phyloP scores from a whole-genome alignment of 192 early-diverging fungal genomes.

The Coemansia sp. region DNA sequence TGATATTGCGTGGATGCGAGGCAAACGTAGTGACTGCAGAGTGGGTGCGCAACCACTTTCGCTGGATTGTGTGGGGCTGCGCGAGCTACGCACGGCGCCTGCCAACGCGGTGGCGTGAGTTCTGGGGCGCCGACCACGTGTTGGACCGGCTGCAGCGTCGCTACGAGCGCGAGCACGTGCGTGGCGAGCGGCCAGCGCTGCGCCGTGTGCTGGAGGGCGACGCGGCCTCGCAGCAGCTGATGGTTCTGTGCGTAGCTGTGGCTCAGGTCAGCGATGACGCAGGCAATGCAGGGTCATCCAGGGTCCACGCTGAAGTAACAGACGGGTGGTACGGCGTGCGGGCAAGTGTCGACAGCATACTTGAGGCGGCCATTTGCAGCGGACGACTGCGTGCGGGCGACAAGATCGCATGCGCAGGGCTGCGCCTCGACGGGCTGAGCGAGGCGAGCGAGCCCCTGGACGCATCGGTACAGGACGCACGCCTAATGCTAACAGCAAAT shows the following conservation, averaged over 20 bases:
- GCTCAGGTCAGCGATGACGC: too few relatives aligned
- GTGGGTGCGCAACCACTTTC: conserved; percentile 48
- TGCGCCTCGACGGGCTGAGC: conserved; percentile 14
- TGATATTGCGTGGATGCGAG: conserved; percentile 27
- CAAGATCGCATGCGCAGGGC: conserved; percentile 39
- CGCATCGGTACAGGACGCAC: conserved; percentile 6
- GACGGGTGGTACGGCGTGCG: conserved; percentile 47
- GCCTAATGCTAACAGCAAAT: conserved; percentile 30
- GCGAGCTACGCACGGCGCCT: conserved; percentile 42
- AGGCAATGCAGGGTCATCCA: neutral
- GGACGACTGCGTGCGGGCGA: conserved; percentile 37
- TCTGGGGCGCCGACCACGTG: conserved; percentile 28
- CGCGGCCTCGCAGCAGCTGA: conserved; percentile 31
- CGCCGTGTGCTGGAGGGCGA: conserved; percentile 33
- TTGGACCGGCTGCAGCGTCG: conserved; percentile 19
- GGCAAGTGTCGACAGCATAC: conserved; percentile 19
- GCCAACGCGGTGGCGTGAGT: conserved; percentile 22
- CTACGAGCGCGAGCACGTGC: conserved; percentile 36
- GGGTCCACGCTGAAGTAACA: conserved; percentile 25
- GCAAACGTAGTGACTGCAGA: conserved; percentile 5
- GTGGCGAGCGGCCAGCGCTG: conserved; percentile 39
- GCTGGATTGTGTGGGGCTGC: conserved; percentile 41
- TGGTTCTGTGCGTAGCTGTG: conserved; percentile 38
- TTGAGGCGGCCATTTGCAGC: conserved; percentile 15
- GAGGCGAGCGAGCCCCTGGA: conserved; percentile 34